phyloP scores from a whole-genome alignment of 2,329 filamentous ascomycete species.

The Aspergillus quadrilineatus region DNA sequence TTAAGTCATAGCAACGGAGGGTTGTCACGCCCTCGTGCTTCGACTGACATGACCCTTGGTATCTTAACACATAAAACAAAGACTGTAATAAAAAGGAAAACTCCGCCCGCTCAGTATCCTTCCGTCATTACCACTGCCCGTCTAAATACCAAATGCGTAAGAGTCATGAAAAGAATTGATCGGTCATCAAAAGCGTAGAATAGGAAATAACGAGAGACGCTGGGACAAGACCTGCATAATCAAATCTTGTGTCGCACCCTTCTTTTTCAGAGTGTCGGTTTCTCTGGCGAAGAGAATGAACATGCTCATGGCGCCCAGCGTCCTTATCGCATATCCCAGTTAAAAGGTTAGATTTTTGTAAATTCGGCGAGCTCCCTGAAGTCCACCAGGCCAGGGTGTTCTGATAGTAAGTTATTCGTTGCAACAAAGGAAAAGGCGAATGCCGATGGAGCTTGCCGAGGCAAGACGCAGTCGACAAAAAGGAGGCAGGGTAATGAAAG shows the following conservation, averaged over 20 bases:
- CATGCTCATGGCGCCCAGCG: not conserved
- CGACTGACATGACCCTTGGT: slow-evolving; percentile 15
- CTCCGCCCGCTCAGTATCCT: slow-evolving; percentile 19
- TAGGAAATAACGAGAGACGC: not conserved
- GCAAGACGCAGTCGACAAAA: slow-evolving; percentile 1
- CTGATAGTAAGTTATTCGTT: not conserved
- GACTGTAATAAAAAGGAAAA: slow-evolving; percentile 14
- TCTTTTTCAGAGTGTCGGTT: slow-evolving; percentile 1
- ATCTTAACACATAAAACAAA: slow-evolving; percentile 20
- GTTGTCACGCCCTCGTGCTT: slow-evolving; percentile 12
- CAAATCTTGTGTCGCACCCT: not conserved
- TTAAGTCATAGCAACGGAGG: slow-evolving; percentile 3
- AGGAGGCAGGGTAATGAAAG: slow-evolving; percentile 14
- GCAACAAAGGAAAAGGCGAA: slow-evolving; percentile 12
- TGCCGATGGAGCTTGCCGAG: not conserved
- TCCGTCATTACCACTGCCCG: slow-evolving; percentile 11
- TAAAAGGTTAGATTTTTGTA: not conserved
- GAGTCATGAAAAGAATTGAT: slow-evolving; percentile 10
- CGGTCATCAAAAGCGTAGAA: slow-evolving; percentile 10
- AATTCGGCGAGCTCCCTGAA: not conserved
- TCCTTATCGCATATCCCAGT: slow-evolving; percentile 4
- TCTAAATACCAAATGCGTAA: slow-evolving; percentile 21
- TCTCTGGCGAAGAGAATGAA: not conserved
- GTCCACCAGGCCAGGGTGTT: not conserved
- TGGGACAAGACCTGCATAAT: not conserved